Base-by-base conservation (phyloP, 805 yeast genomes). In the Yueomyces sinensis region DNA sequence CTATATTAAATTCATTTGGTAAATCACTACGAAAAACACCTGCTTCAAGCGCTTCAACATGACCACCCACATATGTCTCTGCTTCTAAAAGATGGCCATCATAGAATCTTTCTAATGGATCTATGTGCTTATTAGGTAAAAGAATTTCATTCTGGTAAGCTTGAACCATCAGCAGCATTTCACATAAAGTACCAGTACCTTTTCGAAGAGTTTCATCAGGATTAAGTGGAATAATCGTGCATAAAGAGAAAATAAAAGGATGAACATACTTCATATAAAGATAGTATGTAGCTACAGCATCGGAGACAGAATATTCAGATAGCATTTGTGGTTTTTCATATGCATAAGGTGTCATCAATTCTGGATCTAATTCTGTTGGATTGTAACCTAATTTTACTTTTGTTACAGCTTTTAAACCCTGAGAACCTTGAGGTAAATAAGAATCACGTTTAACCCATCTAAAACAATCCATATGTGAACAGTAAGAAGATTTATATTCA, bases 401-500 rank as follows among this genome's bases (percentile, higher is more conserved):
- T 2, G 98, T 91, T 17, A 91, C 99, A 1, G 97, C 96, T 58
- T 91, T 91, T 53, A 91, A 69, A 64, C 98, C 98, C 55, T 91
- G 98, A 1, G 95, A 82, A 33, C 99, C 99, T 56, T 91, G 99
- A 0, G 99, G 99, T 32, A 91, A 65, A 57, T 91, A 91, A 2
- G 95, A 82, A 55, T 91, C 99, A 63, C 99, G 76, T 52, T 91
- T 84, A 11, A 93, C 99, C 99, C 99, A 91, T 45, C 96, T 62
- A 56, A 63, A 91, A 58, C 96, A 89, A 61, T 91, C 99, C 96
- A 91, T 84, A 55, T 91, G 99, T 2, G 75, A 81, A 63, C 97
- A 91, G 46, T 86, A 77, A 4, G 83, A 70, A 9, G 95, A 83
- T 58, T 86, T 87, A 59, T 87, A 91, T 54, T 87, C 96, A 29